These are phyloP conservation scores for Penicillium brasilianum DNA, from an alignment of 2,329 filamentous ascomycete genomes.

Conservation along the genomic window DNA sequence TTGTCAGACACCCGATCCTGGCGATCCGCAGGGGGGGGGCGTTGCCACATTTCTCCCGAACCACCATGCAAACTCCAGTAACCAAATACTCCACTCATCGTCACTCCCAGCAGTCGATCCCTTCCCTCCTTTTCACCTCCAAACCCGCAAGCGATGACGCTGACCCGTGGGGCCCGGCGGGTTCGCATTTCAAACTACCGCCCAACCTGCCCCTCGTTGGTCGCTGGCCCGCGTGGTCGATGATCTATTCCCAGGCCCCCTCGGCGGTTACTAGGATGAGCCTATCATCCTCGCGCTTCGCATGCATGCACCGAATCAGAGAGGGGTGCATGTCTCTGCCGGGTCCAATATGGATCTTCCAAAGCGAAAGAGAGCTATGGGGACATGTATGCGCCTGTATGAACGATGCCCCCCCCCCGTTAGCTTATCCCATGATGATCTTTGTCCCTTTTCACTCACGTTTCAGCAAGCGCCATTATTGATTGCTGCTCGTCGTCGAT, in stretches of 20 bases:
- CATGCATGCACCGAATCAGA: slow-evolving; percentile 20
- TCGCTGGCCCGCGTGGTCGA: slow-evolving; percentile 30
- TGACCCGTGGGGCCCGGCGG: slow-evolving; percentile 27
- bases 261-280: slow-evolving; percentile 4
- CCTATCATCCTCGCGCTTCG: slow-evolving; percentile 24
- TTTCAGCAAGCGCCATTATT: slow-evolving; percentile 18
- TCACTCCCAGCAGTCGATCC: slow-evolving; percentile 23
- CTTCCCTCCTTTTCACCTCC: slow-evolving; percentile 17
- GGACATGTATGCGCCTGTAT: background rate
- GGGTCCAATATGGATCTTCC: slow-evolving; percentile 25
- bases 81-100: slow-evolving; percentile 8
- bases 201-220: slow-evolving; percentile 23
- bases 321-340: slow-evolving; percentile 10
- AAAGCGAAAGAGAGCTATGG: slow-evolving; percentile 11
- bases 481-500: background rate
- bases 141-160: slow-evolving; percentile 32
- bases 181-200: slow-evolving; percentile 17
- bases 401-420: background rate
- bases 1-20: too few relatives aligned
- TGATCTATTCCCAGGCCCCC: slow-evolving; percentile 27
- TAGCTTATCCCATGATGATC: slow-evolving; percentile 14
- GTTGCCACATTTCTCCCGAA: slow-evolving; percentile 17
- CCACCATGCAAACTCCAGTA: background rate
- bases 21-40: slow-evolving; percentile 11
- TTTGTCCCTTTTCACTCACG: slow-evolving; percentile 14